phyloP scores from a whole-genome alignment of 2,329 filamentous ascomycete species.

The Calonectria multiphialidica region DNA sequence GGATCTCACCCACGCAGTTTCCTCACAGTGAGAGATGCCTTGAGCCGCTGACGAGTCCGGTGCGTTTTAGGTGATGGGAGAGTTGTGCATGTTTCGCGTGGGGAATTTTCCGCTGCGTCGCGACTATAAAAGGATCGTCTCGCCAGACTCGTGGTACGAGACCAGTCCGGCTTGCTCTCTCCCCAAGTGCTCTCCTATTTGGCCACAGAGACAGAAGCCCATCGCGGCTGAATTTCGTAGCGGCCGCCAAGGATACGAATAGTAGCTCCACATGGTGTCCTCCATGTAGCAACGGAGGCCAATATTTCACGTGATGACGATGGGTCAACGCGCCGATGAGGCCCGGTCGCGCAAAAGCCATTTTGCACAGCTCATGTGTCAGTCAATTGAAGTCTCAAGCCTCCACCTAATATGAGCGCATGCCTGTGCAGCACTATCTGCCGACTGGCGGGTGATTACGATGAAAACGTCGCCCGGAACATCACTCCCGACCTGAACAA shows the following conservation, averaged over 20 bases:
- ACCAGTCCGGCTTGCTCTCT: background rate
- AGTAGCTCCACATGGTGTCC: slow-evolving; percentile 3
- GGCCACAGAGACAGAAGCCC: background rate
- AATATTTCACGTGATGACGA: slow-evolving; percentile 1
- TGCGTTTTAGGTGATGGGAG: background rate
- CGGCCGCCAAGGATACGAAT: background rate
- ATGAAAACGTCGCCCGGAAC: slow-evolving; percentile 34
- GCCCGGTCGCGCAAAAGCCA: background rate
- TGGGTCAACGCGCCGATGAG: slow-evolving; percentile 1
- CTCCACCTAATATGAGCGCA: slow-evolving; percentile 12
- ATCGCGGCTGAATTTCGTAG: background rate
- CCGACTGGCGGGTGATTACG: slow-evolving; percentile 36
- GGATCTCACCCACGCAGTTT: background rate
- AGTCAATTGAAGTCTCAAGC: background rate
- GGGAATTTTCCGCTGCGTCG: background rate
- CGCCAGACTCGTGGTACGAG: background rate
- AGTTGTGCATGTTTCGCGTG: background rate
- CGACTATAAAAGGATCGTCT: background rate
- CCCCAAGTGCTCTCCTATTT: too few relatives aligned
- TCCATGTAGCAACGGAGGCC: background rate
- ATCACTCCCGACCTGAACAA: slow-evolving; percentile 42
- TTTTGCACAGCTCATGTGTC: background rate
- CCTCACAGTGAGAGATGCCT: slow-evolving; percentile 5
- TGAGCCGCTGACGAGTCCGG: background rate
- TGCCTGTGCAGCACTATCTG: slow-evolving; percentile 42